Evolutionary conservation across 768 basidiomycete genomes (phyloP).

Genomic region (Trametes coccinea): DNA sequence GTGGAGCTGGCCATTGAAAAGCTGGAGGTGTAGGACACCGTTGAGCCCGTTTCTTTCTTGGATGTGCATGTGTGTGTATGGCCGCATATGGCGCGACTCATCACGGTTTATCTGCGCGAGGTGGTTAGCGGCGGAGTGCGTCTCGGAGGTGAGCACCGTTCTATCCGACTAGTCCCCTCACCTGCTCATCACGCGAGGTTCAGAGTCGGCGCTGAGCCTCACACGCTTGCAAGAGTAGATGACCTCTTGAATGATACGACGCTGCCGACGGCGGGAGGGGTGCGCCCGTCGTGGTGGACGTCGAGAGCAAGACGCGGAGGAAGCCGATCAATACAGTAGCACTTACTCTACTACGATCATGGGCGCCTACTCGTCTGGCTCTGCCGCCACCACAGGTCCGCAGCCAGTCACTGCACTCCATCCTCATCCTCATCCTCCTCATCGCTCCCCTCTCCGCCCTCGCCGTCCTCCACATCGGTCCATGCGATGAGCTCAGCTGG

Average conservation of each 20-base stretch:
- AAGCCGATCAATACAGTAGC: no score
- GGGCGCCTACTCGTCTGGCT: background rate
- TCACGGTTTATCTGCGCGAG: no score
- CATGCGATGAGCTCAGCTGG: constrained; percentile 51
- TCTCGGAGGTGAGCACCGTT: no score
- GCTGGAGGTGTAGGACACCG: no score
- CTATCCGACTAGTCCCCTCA: background rate
- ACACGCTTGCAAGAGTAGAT: no score
- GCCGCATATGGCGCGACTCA: no score
- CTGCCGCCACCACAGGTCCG: constrained; percentile 2
- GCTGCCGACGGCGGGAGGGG: no score
- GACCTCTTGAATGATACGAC: no score
- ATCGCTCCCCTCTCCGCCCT: background rate
- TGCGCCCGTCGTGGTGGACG: constrained; percentile 6
- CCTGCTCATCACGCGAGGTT: background rate
- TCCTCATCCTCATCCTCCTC: background rate
- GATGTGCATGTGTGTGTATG: no score
- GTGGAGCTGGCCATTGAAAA: no score
- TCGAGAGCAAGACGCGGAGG: background rate
- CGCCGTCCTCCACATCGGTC: background rate
- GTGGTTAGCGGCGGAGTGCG: no score
- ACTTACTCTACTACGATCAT: background rate
- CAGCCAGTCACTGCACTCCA: background rate
- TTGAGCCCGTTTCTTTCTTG: no score
- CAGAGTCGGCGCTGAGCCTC: background rate